Base-by-base conservation (phyloP, 805 yeast genomes). In the Myxozyma melibiosi region DNA sequence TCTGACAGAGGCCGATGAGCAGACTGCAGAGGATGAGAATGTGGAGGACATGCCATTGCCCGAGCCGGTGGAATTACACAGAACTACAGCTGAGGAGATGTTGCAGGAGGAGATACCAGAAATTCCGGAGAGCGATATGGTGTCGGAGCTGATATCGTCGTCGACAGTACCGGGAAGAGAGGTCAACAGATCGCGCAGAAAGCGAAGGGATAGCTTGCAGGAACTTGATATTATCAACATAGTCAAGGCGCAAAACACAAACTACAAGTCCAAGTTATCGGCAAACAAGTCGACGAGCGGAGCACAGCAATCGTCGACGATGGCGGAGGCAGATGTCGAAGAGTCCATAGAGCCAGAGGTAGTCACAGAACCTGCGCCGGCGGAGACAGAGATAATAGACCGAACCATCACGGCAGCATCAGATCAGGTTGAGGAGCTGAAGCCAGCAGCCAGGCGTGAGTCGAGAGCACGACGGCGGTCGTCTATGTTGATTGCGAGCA, bases 201-300 rank as follows among this genome's bases (percentile, higher is more conserved):
- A 31, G 34, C 46, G 64, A 18, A 46, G 64, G 4, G 64, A 60
- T 37, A 60, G 64, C 27, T 22, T 56, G 27, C 58, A 57, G n/a
- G 62, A 58, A 25, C 40, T 51, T 18, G 64, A 60, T 40, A 48
- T 56, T n/a, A 48, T 60, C 14, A 47, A 63, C 13, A 27, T 53
- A 25, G 49, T 59, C 27, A 55, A 55, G 44, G 4, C 46, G 8
- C 63, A 59, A 27, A 59, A 37, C 28, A 38, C 31, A 7, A 57
- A 41, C 18, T 57, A 57, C 44, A 57, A 57, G 25, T 51, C 52
- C 1, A 53, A 53, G 43, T 16, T 55, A 14, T 14, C 49, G 18
- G 38, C 55, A 7, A 28, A 41, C 3, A 25, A 25, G 24, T 28
- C 35, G 34, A 47, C 35, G 20, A 18, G 14, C 14, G 39, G 30